Evolutionary conservation across 805 yeast genomes (phyloP), one percentile per base, ranked within the genome.

Genomic region (Ogataea paraovalis): DNA sequence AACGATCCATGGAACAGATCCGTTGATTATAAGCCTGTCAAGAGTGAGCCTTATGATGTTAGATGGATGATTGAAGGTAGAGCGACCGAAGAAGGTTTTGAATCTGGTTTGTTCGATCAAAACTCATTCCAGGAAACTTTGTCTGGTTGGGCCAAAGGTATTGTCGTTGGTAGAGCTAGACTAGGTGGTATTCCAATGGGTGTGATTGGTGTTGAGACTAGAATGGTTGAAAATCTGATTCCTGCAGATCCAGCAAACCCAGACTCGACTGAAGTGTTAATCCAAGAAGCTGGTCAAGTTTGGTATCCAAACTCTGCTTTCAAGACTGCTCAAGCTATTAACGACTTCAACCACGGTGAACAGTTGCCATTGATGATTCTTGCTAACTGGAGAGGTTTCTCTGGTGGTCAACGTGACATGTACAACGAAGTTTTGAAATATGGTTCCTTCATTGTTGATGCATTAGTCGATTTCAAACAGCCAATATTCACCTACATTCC

Each of bases 401-500:
- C 97, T 57, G 99, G 99, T 76, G 99, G 99, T 68, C 99, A 94
- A 77, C 87, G 97, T 67, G 99, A 94, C 71, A 94, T 94, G 99
- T 95, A 86, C 79, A 89, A 91, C 63, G 99, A 94, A 74, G 96
- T 94, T 39, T 83, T 94, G 74, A 94, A 94, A 71, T 94, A 87
- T 66, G 99, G 99, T 66, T 83, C 98, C 3, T 89, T 78, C 70
- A 94, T 94, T 71, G 99, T 94, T 55, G 99, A 94, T 67, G 97
- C 99, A 13, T 78, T 94, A 52, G 96, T 89, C 56, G 96, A 83
- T 60, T 94, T 84, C 80, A 88, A 88, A 68, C 99, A 94, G 71
- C 99, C 99, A 50, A 86, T 94, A 56, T 85, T 94, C 73, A 89
- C 94, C 22, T 94, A 94, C 71, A 92, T 94, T 68, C 99, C 99